These are phyloP conservation scores for Spirogloea muscicola DNA, from an alignment of 139 green algal species.

Conservation along the genomic window DNA sequence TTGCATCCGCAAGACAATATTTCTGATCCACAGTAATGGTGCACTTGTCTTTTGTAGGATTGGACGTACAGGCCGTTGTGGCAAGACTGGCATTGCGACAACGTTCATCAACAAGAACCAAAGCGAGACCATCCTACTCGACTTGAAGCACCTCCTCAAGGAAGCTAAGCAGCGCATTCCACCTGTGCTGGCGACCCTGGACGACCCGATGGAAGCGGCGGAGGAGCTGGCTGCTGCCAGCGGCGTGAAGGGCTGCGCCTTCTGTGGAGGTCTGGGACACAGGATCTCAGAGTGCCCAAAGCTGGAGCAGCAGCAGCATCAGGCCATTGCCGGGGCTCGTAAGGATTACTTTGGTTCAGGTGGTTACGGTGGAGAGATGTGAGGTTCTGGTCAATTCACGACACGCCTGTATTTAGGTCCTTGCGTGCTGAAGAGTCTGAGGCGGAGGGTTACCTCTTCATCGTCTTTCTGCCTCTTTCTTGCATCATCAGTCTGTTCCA, in stretches of 20 bases:
- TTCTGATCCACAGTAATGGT: too few relatives aligned
- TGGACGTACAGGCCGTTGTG: slow-evolving; percentile 74
- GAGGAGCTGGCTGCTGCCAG: slow-evolving; percentile 35
- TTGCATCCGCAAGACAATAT: too few relatives aligned
- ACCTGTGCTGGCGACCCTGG: slow-evolving; percentile 59
- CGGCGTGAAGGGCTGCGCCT: slow-evolving; percentile 80
- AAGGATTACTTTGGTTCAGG: slow-evolving; percentile 51
- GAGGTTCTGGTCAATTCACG: too few relatives aligned
- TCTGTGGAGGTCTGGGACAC: slow-evolving; percentile 95
- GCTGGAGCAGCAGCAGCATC: slow-evolving; percentile 56
- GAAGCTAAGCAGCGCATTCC: slow-evolving; percentile 80
- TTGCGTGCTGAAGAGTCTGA: too few relatives aligned
- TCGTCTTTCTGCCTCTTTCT: too few relatives aligned
- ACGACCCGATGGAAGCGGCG: slow-evolving; percentile 68
- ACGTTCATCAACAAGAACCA: slow-evolving; percentile 95
- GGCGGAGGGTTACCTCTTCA: too few relatives aligned
- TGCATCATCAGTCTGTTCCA: too few relatives aligned
- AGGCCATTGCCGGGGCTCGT: slow-evolving; percentile 33
- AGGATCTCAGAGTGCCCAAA: slow-evolving; percentile 94
- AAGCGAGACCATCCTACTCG: slow-evolving; percentile 88
- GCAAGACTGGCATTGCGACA: slow-evolving; percentile 95
- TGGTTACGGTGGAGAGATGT: slow-evolving; percentile 52
- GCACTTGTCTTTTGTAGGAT: too few relatives aligned
- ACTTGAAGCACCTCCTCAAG: slow-evolving; percentile 96
- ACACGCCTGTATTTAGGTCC: too few relatives aligned